A percentile compares a stretch with the other conserved stretches of the same genome.
Evolutionary conservation across 495 filamentous ascomycete species (phyloP).

Genomic region (Echria macrotheca): DNA sequence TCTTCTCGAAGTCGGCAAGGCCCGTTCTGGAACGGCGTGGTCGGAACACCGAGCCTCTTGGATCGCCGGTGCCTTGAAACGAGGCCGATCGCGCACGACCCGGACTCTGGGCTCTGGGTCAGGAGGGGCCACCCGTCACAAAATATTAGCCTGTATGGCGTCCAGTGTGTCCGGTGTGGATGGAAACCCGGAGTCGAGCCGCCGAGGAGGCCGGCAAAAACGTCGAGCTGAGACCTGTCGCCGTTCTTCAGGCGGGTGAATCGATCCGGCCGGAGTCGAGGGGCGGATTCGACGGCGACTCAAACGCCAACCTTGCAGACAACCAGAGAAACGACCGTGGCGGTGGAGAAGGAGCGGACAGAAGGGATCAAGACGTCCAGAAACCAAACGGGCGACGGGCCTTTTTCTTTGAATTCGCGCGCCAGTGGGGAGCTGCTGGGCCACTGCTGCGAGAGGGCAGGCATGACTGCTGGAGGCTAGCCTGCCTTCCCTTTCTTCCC

Average conservation of each 20-base stretch:
- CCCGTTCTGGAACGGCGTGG: slow-evolving; percentile 17
- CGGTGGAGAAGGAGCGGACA: slow-evolving; percentile 2
- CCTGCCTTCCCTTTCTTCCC: slow-evolving; percentile 14
- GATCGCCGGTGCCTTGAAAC: slow-evolving; percentile 21
- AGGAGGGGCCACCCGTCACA: slow-evolving; percentile 14
- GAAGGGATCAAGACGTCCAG: background rate
- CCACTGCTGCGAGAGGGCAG: background rate
- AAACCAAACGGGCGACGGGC: background rate
- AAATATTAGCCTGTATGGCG: slow-evolving; percentile 23
- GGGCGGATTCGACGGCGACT: slow-evolving; percentile 12
- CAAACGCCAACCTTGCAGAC: slow-evolving; percentile 7
- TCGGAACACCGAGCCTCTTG: slow-evolving; percentile 4
- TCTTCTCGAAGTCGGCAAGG: slow-evolving; percentile 9
- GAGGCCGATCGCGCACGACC: slow-evolving; percentile 22
- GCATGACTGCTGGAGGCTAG: slow-evolving; percentile 5
- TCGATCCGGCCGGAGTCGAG: slow-evolving; percentile 8
- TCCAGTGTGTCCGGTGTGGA: background rate
- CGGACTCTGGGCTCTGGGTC: slow-evolving; percentile 16
- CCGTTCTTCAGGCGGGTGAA: slow-evolving; percentile 18
- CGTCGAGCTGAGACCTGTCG: slow-evolving; percentile 11
- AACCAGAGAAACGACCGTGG: background rate
- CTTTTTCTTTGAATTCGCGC: slow-evolving; percentile 1
- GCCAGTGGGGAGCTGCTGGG: background rate
- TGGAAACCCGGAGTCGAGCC: slow-evolving; percentile 1
- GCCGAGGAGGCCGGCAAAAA: slow-evolving; percentile 3